A percentile compares a stretch with the other conserved stretches of the same genome.
Conservation (phyloP, 2,329 filamentous ascomycete genomes). For the Onygenales sp. region DNA sequence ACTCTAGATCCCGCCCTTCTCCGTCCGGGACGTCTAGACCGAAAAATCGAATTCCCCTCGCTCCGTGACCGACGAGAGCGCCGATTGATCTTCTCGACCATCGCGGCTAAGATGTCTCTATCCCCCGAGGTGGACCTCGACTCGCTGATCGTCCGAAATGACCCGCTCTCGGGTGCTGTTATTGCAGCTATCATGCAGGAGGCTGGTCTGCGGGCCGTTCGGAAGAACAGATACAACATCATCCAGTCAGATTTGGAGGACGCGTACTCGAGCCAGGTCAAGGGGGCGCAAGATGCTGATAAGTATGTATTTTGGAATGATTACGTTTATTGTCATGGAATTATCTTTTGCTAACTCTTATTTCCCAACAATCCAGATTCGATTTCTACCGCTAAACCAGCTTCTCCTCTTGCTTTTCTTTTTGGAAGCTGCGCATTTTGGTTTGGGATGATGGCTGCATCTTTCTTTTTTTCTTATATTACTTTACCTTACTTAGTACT, state of each 20-base stretch:
- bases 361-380: too few species aligned
- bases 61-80: conserved; percentile 89
- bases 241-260: conserved; percentile 96
- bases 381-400: too few species aligned
- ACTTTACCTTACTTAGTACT: too few species aligned
- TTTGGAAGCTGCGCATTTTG: too few species aligned
- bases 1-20: conserved; percentile 92
- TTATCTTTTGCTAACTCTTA: too few species aligned
- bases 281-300: conserved; percentile 62
- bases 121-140: conserved; percentile 95
- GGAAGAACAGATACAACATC: conserved; percentile 99
- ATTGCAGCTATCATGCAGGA: conserved; percentile 99
- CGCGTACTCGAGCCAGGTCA: conserved; percentile 94
- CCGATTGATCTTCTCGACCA: conserved; percentile 94
- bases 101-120: conserved; percentile 92
- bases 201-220: conserved; percentile 82
- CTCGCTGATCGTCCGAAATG: conserved; percentile 90
- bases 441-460: too few species aligned
- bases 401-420: too few species aligned
- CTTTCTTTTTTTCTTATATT: too few species aligned
- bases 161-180: conserved; percentile 86
- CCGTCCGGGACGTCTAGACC: conserved; percentile 86
- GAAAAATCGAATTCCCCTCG: conserved; percentile 98
- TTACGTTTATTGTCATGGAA: too few species aligned
- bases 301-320: conserved; percentile 32